Evolutionary conservation across 805 yeast genomes (phyloP), one percentile per base, ranked within the genome.

Genomic region (Blastobotrys muscicola): DNA sequence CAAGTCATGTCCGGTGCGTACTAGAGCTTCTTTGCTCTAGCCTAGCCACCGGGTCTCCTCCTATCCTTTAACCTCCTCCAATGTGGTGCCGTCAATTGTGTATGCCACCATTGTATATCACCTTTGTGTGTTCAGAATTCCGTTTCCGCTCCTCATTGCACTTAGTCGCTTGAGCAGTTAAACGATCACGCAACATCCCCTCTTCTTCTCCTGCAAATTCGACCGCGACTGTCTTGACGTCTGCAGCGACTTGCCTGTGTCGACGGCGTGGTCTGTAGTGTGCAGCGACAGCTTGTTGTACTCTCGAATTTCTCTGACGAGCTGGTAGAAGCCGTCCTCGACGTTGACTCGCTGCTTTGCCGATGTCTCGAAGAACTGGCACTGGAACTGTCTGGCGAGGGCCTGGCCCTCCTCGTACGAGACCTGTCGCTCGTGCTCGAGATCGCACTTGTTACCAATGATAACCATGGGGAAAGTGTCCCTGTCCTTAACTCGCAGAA

Each of bases 261-360:
- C 26, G 6, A 20, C 26, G 26, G 26, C 26, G 26, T 20, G 26
- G 26, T 20, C 26, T 20, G 26, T 20, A 20, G 26, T 20, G 26
- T 20, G 26, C 26, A 20, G 26, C 26, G 26, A 20, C 26, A 20
- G 20, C 36, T 37, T 40, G 14, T 45, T 45, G 39, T 46, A 55
- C 33, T 51, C 48, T 31, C 62, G 46, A 14, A 62, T 56, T 26
- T 52, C 48, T 9, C 56, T 45, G 4, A 64, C 64, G 12, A 62
- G 52, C 23, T 77, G 80, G 57, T 72, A 79, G 61, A 85, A 85
- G 2, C 89, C 82, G 55, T 81, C 86, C 58, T 85, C 94, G 37
- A 92, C 97, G 55, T 92, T 89, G 51, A 82, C 74, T 47, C 94
- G 80, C 55, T 82, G 85, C 63, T 92, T 92, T 16, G 97, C 97